Evolutionary conservation across 371 early-diverging fungal genomes (phyloP).

Genomic region (Cokeromyces recurvatus): DNA sequence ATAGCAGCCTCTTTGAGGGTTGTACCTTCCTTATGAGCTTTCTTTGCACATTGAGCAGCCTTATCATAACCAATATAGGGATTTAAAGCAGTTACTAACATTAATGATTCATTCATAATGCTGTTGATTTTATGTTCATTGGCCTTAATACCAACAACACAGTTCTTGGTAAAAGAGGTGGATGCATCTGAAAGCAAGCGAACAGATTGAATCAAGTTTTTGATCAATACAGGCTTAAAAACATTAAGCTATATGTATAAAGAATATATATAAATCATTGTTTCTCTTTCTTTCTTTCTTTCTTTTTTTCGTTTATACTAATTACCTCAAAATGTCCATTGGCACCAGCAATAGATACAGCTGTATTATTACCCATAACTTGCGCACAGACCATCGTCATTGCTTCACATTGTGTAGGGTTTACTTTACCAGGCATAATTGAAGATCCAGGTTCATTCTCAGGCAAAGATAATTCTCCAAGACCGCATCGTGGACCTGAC

Average conservation of each 20-base stretch:
- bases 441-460: constrained; percentile 92
- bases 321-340: constrained; percentile 83
- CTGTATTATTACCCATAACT: constrained; percentile 84
- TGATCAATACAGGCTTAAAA: constrained; percentile 90
- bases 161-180: constrained; percentile 77
- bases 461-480: constrained; percentile 82
- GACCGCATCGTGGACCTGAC: constrained; percentile 88
- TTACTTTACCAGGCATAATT: constrained; percentile 94
- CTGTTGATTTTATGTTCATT: constrained; percentile 70
- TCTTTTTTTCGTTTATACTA: not conserved
- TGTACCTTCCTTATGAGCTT: constrained; percentile 82
- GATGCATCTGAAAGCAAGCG: constrained; percentile 75
- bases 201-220: constrained; percentile 79
- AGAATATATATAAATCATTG: too few species aligned
- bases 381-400: constrained; percentile 94
- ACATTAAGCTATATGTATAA: constrained; percentile 66
- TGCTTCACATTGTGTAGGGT: constrained; percentile 92
- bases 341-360: constrained; percentile 77
- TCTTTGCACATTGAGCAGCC: constrained; percentile 82
- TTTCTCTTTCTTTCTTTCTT: not conserved
- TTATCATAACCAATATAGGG: constrained; percentile 81
- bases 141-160: constrained; percentile 79
- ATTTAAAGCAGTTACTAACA: constrained; percentile 90
- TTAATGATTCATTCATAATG: constrained; percentile 73
- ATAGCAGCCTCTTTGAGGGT: constrained; percentile 82